Evolutionary conservation across 345 rosid species (phyloP), one percentile per base, ranked within the genome.

Genomic region (Dimocarpus longan): DNA sequence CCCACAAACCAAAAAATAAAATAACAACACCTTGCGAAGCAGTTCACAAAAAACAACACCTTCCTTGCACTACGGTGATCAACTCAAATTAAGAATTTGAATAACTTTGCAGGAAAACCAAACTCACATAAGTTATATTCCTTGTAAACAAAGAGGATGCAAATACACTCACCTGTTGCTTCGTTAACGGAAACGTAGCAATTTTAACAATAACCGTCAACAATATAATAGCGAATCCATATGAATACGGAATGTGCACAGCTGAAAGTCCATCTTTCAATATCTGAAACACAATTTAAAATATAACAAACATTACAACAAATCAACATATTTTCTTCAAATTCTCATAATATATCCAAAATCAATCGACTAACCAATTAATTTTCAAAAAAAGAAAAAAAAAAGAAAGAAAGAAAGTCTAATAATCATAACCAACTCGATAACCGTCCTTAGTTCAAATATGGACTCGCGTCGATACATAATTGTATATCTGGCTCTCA

Each of bases 151-250:
- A 65, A 75, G 19, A 48, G 37, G 42, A 60, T 18, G 60, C n/a
- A 24, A 52, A 66, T 39, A 48, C 82, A 48, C 82, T 78, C 76
- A 91, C 97, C 89, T 96, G 99, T 80, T 90, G 90, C 87, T 96
- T 96, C 6, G 99, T 96, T 86, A 96, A 85, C 50, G 99, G 99
- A 3, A 89, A 76, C 0, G 99, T 93, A 4, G 88, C 95, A 63
- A 88, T 64, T 86, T 94, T 96, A 66, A 96, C 99, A 75, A 94
- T 80, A 74, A 96, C 76, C 12, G 99, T 96, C 63, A 96, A 91
- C 86, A 96, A 88, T 64, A 96, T 93, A 80, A 96, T 96, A 12
- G 99, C 95, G 67, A 94, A 93, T 44, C 99, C 99, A 76, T 96
- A 94, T 4, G 99, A 80, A 54, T 94, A 96, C 0, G 99, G 99